Conservation (phyloP, 2,329 filamentous ascomycete genomes). For the Stagonosporopsis rhizophila region DNA sequence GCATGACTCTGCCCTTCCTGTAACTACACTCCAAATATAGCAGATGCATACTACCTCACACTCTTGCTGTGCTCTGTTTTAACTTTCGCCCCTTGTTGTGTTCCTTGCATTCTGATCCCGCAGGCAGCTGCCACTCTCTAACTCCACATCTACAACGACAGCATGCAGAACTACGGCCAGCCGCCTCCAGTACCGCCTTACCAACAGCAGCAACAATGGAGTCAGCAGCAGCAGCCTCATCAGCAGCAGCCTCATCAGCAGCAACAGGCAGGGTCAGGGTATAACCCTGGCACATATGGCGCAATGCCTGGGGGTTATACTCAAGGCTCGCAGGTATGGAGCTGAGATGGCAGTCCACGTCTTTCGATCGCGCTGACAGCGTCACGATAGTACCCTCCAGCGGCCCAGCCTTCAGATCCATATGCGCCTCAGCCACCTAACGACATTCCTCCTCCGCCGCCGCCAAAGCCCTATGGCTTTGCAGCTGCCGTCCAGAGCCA, state of each 20-base stretch:
- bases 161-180: conserved; percentile 46
- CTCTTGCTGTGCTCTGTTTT: conserved; percentile 19
- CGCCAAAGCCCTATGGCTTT: conserved; percentile 46
- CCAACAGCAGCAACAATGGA: conserved; percentile 44
- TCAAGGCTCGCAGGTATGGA: conserved; percentile 28
- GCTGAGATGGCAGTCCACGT: background rate
- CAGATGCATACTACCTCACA: conserved; percentile 11
- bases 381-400: background rate
- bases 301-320: conserved; percentile 38
- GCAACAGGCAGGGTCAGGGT: conserved; percentile 32
- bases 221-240: conserved; percentile 33
- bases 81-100: conserved; percentile 18
- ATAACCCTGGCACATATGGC: conserved; percentile 46
- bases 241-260: conserved; percentile 23
- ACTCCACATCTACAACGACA: conserved; percentile 25
- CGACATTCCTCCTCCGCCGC: conserved; percentile 46
- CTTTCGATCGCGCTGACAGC: background rate
- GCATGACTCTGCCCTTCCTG: conserved; percentile 24
- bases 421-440: conserved; percentile 35
- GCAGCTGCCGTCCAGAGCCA: conserved; percentile 33
- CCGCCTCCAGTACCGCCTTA: conserved; percentile 37
- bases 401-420: conserved; percentile 20
- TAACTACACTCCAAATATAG: conserved; percentile 29
- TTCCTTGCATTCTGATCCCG: conserved; percentile 5
- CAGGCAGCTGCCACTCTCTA: conserved; percentile 12